phyloP scores from a whole-genome alignment of 2,329 filamentous ascomycete genomes.

The Xylaria sp. region DNA sequence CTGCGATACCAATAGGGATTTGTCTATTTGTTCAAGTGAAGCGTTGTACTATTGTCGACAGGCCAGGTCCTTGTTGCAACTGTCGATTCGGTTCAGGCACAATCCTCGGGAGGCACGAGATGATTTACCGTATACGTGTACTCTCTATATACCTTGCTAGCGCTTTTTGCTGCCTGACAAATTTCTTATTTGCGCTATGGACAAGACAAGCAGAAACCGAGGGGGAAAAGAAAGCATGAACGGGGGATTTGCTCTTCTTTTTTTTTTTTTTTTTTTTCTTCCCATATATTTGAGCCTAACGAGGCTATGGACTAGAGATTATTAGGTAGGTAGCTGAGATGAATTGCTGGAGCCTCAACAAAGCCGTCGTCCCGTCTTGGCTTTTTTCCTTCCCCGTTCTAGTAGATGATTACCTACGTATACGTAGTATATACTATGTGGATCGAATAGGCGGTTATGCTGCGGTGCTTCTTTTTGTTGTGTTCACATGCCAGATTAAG shows the following conservation, averaged over 20 bases:
- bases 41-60: constrained; percentile 4
- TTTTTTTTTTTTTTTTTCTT: too few relatives aligned
- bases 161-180: not conserved
- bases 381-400: constrained; percentile 11
- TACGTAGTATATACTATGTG: not conserved
- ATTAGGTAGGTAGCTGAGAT: constrained; percentile 6
- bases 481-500: constrained; percentile 4
- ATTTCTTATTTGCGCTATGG: not conserved
- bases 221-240: not conserved
- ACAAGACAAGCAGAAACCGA: not conserved
- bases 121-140: constrained; percentile 1
- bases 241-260: not conserved
- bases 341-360: constrained; percentile 29
- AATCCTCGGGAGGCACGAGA: constrained; percentile 1
- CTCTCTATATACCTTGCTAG: not conserved
- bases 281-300: not conserved
- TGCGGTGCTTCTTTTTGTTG: constrained; percentile 1
- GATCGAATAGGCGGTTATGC: constrained; percentile 11
- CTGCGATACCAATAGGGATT: not conserved
- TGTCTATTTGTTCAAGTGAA: constrained; percentile 4
- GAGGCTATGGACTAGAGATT: constrained; percentile 13
- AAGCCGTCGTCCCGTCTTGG: constrained; percentile 13
- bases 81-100: not conserved
- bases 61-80: constrained; percentile 16
- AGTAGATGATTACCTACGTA: constrained; percentile 5